Evolutionary conservation across 805 yeast species (phyloP).

Genomic region (Wickerhamia fluorescens): DNA sequence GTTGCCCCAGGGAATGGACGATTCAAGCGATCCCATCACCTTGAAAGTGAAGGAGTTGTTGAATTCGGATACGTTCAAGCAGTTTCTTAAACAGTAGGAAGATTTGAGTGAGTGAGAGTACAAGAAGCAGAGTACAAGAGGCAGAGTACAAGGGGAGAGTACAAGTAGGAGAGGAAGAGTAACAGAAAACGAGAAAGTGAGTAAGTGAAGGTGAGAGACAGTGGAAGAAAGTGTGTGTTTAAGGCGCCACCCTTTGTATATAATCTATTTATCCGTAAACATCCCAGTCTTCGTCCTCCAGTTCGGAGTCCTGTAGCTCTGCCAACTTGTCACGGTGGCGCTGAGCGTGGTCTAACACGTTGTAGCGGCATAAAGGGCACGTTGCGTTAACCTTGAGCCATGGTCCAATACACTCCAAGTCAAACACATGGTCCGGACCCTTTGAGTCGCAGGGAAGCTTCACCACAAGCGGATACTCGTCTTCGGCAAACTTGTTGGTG

Average conservation of each 20-base stretch:
- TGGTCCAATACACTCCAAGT: slow-evolving; percentile 83
- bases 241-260: neutral
- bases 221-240: too few relatives aligned
- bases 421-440: slow-evolving; percentile 56
- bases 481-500: slow-evolving; percentile 62
- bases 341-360: slow-evolving; percentile 41
- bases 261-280: slow-evolving; percentile 48
- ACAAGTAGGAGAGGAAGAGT: neutral
- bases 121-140: neutral
- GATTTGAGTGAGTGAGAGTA: neutral
- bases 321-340: slow-evolving; percentile 24
- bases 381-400: slow-evolving; percentile 73
- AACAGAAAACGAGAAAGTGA: neutral
- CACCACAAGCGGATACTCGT: slow-evolving; percentile 74
- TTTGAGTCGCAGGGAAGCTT: slow-evolving; percentile 54
- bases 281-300: slow-evolving; percentile 65
- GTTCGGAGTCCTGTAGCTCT: slow-evolving; percentile 41
- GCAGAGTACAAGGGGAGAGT: slow-evolving; percentile 1
- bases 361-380: slow-evolving; percentile 83
- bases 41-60: slow-evolving; percentile 65
- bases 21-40: slow-evolving; percentile 43
- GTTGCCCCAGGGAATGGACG: slow-evolving; percentile 28
- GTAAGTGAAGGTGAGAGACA: too few relatives aligned
- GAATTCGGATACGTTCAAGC: slow-evolving; percentile 63
- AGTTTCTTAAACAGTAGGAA: slow-evolving; percentile 29